Percentiles rank a stretch among this genome's conserved stretches.
phyloP scores from a whole-genome alignment of 345 rosid species.

The Isatis tinctoria region DNA sequence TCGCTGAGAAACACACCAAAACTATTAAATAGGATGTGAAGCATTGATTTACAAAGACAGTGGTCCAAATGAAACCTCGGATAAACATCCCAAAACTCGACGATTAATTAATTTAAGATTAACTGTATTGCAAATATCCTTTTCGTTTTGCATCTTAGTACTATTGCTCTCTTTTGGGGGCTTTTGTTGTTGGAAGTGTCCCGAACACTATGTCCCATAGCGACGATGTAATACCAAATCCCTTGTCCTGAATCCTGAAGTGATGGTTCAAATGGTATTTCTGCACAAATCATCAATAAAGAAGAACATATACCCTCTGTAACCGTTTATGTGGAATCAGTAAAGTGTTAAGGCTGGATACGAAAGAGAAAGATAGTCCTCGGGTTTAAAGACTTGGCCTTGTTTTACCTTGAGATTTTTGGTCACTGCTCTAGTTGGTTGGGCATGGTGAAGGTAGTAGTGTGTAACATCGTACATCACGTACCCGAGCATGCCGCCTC shows the following conservation, averaged over 20 bases:
- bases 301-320: not conserved
- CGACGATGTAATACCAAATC: conserved; percentile 89
- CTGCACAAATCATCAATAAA: conserved; percentile 35
- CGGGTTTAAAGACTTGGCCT: not conserved
- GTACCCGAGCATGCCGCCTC: conserved; percentile 86
- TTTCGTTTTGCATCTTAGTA: not conserved
- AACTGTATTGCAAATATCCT: not conserved
- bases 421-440: conserved; percentile 53
- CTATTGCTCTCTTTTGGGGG: conserved; percentile 31
- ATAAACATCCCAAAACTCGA: conserved; percentile 26
- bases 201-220: conserved; percentile 87
- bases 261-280: conserved; percentile 96
- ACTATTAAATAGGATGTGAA: not conserved
- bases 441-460: conserved; percentile 94
- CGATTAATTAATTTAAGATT: conserved; percentile 4
- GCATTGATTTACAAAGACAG: conserved; percentile 28
- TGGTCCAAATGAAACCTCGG: conserved; percentile 20
- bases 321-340: not conserved
- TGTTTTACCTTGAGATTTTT: conserved; percentile 73
- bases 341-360: not conserved
- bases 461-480: conserved; percentile 89
- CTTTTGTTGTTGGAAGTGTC: conserved; percentile 62
- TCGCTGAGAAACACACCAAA: conserved; percentile 10
- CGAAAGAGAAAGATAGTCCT: not conserved
- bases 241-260: conserved; percentile 77